phyloP scores from a whole-genome alignment of 176 grass and related monocot species.

The Triticum urartu region DNA sequence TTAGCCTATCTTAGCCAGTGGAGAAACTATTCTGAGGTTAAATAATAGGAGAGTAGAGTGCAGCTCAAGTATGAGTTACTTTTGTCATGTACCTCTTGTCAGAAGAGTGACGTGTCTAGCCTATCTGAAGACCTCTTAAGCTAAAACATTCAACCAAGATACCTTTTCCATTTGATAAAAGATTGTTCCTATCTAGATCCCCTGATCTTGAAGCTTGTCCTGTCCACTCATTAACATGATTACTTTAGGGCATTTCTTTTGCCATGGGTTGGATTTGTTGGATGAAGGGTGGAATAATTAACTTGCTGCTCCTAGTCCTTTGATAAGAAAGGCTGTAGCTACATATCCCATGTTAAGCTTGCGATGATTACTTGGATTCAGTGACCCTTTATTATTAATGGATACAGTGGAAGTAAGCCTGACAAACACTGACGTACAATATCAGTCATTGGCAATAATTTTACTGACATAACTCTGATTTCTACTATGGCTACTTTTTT shows the following conservation, averaged over 20 bases:
- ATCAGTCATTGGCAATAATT: background rate
- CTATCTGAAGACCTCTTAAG: constrained; percentile 5
- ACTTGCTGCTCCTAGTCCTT: background rate
- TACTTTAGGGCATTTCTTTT: background rate
- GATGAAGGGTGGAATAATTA: background rate
- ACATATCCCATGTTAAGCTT: background rate
- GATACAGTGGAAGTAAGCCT: background rate
- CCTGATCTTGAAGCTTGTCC: background rate
- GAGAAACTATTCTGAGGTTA: background rate
- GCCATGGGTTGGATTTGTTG: background rate
- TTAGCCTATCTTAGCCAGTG: background rate
- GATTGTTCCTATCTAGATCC: background rate
- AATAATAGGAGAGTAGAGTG: background rate
- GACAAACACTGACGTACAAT: background rate
- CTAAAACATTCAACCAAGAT: background rate
- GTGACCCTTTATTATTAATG: background rate
- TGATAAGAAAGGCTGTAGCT: background rate
- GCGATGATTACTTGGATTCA: background rate
- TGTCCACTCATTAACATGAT: background rate
- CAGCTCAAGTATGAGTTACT: constrained; percentile 10
- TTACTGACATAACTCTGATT: background rate
- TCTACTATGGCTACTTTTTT: background rate
- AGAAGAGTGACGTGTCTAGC: background rate
- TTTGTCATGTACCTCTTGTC: background rate
- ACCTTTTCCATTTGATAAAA: background rate